Conservation (phyloP, 371 early-diverging fungal genomes). For the Blyttiomyces sp. region DNA sequence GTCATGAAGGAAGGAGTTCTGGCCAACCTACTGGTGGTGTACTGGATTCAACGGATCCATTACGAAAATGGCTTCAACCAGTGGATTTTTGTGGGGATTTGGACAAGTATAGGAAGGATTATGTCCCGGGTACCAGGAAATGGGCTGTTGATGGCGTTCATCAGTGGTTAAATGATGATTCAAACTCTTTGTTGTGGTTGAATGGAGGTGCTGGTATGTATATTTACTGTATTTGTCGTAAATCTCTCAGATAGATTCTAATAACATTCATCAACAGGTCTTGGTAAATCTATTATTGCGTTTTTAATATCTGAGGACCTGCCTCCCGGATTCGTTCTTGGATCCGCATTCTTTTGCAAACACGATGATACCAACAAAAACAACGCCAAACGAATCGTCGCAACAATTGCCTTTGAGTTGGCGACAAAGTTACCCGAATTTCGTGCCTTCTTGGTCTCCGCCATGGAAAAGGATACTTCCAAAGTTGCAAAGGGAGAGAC, state of each 20-base stretch:
- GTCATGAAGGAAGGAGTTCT: neutral
- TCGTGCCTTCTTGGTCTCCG: neutral
- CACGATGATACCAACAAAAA: slow-evolving; percentile 1
- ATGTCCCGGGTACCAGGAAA: slow-evolving; percentile 1
- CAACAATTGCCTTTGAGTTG: neutral
- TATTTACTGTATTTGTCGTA: no score
- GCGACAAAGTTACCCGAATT: neutral
- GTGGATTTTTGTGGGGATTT: neutral
- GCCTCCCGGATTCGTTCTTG: neutral
- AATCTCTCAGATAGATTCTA: no score
- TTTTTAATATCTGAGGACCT: neutral
- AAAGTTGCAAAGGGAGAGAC: neutral
- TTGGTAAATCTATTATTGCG: slow-evolving; percentile 4
- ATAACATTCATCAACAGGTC: no score
- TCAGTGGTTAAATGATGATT: neutral
- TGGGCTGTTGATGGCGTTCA: neutral
- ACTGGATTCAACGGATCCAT: neutral
- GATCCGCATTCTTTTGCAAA: neutral
- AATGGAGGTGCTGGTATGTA: neutral
- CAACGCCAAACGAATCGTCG: neutral
- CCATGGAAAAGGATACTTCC: neutral
- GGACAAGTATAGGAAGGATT: neutral
- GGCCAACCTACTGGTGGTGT: neutral
- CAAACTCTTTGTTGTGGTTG: neutral
- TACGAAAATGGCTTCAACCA: slow-evolving; percentile 2